Base-by-base conservation (phyloP, 2,329 filamentous ascomycete species). In the Hyphodiscus sp. region DNA sequence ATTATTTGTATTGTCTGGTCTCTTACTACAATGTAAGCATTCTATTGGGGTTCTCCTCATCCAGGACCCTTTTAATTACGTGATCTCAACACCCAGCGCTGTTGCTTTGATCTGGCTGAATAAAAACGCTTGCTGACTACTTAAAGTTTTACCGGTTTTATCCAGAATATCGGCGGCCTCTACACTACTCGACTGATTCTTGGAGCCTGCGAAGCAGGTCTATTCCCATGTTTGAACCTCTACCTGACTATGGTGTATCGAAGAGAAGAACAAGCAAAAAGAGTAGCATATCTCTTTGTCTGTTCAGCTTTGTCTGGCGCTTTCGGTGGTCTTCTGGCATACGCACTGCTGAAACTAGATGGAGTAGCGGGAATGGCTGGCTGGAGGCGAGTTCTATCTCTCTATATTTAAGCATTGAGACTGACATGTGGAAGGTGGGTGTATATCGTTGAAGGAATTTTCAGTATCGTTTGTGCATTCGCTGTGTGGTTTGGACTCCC, bases 171-270 rank as follows among this genome's bases (percentile, higher is more conserved):
- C 42, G 67, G 64, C 7, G 71, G 72, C 18, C 68, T 78, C 1
- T 70, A 74, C n/a, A 73, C 71, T 3, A 65, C 72, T 15, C 71
- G 77, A 2, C 72, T 77, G 38, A 63, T 79, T 2, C 67, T 79
- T 0, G 76, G 76, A 15, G 67, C 71, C 13, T 73, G 71, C 57
- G 76, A 79, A 59, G 73, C 74, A 2, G 75, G 76, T 0, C 63
- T 79, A 10, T 77, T 78, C 52, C 76, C 76, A 0, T 73, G 74
- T 1, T 66, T 78, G 16, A 73, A 75, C 30, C 69, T 74, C 55
- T 77, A 76, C 55, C 61, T 77, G 5, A 74, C 74, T 2, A 80
- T 80, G 59, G 80, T 79, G 71, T 82, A 82, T 61, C 74, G 76
- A 18, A 71, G 74, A 6, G 74, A 77, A 2, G 80, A 84, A 63